phyloP scores from a whole-genome alignment of 1,139 yeast genomes.

The Suhomyces maxii region DNA sequence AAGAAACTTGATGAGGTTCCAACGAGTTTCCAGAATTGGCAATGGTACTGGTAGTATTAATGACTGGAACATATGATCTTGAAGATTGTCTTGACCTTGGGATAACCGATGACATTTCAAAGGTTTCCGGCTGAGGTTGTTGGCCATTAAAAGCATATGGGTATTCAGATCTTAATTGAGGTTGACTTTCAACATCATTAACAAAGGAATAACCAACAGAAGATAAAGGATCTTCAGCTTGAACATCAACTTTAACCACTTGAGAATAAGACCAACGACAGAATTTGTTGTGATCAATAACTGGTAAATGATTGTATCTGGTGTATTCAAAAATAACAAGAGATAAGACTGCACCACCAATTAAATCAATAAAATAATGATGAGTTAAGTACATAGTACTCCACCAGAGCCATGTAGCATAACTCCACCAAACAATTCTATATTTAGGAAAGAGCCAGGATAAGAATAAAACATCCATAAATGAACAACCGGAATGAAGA shows the following conservation, averaged over 20 bases:
- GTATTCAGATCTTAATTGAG: background rate
- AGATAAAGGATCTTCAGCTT: slow-evolving; percentile 36
- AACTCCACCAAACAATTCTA: slow-evolving; percentile 63
- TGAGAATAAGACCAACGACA: slow-evolving; percentile 82
- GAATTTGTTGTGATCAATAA: slow-evolving; percentile 57
- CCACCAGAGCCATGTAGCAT: slow-evolving; percentile 97
- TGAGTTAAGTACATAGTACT: slow-evolving; percentile 95
- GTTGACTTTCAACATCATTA: slow-evolving; percentile 5
- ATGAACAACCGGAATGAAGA: slow-evolving; percentile 89
- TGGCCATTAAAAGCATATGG: slow-evolving; percentile 2
- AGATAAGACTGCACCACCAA: slow-evolving; percentile 84
- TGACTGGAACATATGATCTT: slow-evolving; percentile 20
- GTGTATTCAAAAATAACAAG: slow-evolving; percentile 71
- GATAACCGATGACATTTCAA: slow-evolving; percentile 29
- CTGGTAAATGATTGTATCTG: slow-evolving; percentile 74
- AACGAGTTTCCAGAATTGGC: slow-evolving; percentile 4
- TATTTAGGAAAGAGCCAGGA: slow-evolving; percentile 76
- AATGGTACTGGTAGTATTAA: slow-evolving; percentile 4
- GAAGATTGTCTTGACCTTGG: slow-evolving; percentile 38
- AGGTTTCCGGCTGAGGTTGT: slow-evolving; percentile 14
- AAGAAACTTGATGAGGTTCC: background rate
- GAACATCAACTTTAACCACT: slow-evolving; percentile 28
- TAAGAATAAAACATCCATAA: slow-evolving; percentile 87
- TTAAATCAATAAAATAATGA: slow-evolving; percentile 89
- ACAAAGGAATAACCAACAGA: slow-evolving; percentile 7